phyloP scores from a whole-genome alignment of 75 land plant species.

The Picea glauca region DNA sequence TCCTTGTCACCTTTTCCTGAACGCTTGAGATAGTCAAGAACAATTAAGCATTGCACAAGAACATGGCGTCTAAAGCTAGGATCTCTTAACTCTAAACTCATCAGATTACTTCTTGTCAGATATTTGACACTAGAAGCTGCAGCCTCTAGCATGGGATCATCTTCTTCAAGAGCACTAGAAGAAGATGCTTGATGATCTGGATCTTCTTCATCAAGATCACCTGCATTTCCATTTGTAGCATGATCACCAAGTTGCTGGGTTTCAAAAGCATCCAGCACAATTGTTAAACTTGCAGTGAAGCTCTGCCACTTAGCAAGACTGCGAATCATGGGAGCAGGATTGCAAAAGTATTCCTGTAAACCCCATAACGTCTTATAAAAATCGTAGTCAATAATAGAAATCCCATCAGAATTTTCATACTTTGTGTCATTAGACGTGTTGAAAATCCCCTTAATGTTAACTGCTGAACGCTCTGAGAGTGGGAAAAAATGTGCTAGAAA shows the following conservation, averaged over 20 bases:
- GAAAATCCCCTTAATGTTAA: conserved; percentile 96
- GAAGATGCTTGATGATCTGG: conserved; percentile 43
- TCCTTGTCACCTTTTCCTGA: conserved; percentile 77
- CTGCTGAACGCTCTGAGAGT: conserved; percentile 95
- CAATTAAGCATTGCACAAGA: conserved; percentile 91
- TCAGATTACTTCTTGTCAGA: conserved; percentile 92
- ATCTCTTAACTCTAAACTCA: conserved; percentile 97
- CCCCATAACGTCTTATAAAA: conserved; percentile 99
- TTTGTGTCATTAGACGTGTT: conserved; percentile 97
- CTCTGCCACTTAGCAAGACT: conserved; percentile 82
- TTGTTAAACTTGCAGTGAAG: conserved; percentile 75
- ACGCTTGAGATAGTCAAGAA: conserved; percentile 89
- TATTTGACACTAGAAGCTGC: conserved; percentile 83
- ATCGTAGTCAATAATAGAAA: conserved; percentile 81
- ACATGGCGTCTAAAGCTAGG: conserved; percentile 96
- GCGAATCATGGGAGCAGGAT: conserved; percentile 58
- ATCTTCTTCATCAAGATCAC: too few relatives aligned
- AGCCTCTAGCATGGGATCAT: conserved; percentile 28
- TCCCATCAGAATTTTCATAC: conserved; percentile 92
- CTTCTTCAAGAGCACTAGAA: conserved; percentile 70
- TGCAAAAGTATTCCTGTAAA: conserved; percentile 90
- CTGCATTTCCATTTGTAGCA: too few relatives aligned
- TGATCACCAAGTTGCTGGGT: conserved; percentile 63
- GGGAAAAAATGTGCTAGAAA: conserved; percentile 98
- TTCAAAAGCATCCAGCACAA: conserved; percentile 89